Base-by-base conservation (phyloP, 2,329 filamentous ascomycete genomes). In the Fusarium setosum region DNA sequence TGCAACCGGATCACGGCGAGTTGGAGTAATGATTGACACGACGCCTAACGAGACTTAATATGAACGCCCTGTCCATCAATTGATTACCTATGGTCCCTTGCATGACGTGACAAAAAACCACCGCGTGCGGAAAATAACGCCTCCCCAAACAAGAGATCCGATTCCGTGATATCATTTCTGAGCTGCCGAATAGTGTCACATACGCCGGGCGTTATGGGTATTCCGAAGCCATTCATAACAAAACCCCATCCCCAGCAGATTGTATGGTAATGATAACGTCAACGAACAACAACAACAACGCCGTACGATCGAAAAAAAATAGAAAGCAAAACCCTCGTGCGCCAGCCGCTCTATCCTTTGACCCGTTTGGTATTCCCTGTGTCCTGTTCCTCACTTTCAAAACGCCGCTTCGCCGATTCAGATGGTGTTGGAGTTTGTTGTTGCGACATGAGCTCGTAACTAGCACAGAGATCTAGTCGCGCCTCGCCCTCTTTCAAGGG, bases 401-500 rank as follows among this genome's bases (percentile, higher is more conserved):
- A 52, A 59, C 57, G 59, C 56, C 68, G 55, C 37, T 71, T 73
- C 29, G 50, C 34, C 17, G 65, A 24, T 37, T 49, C 58, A 21
- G 61, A 38, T 55, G 56, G n/a, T 49, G 57, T 47, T 12, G 58
- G 67, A 42, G 61, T 52, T 44, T 60, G 53, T 31, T 53, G 44
- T 18, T 52, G 44, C 57, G 42, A 47, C 23, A 50, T 32, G 13
- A 63, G 18, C 23, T 68, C 65, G 10, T 58, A 68, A 23, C 66
- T 66, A 11, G 72, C 68, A 47, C 77, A 79, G 18, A 80, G 65
- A 45, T 80, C 75, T 2, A 79, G 61, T 23, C 72, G 72, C 6
- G 61, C 61, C 61, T 79, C 77, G 8, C 74, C 77, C 4, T 76
- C 72, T 6, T 48, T 32, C 15, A 79, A 45, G 1, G 73, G 69